Conservation (phyloP, 805 yeast species). For the Sugiyamaella marilandica region DNA sequence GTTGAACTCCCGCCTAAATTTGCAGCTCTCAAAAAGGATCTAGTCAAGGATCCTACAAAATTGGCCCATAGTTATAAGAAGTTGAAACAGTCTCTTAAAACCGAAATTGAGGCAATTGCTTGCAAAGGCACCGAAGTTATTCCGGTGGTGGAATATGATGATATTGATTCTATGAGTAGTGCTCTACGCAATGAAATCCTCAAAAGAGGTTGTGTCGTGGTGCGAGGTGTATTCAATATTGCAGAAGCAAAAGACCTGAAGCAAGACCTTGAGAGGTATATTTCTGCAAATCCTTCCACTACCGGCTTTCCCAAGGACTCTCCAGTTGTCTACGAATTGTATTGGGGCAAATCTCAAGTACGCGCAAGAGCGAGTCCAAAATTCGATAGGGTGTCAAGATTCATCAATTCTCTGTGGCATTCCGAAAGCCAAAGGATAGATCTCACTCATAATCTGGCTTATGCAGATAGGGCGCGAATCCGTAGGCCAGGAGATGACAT, state of each 20-base stretch:
- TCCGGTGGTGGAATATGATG: conserved; percentile 11
- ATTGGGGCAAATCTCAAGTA: conserved; percentile 40
- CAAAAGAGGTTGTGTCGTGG: conserved; percentile 31
- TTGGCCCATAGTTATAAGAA: conserved; percentile 7
- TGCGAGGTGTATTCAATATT: conserved; percentile 32
- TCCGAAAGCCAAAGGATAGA: conserved; percentile 30
- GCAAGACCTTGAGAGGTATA: conserved; percentile 26
- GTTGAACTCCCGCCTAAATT: conserved; percentile 13
- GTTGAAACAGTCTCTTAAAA: conserved; percentile 3
- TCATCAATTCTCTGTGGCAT: conserved; percentile 32
- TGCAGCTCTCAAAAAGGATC: conserved; percentile 10
- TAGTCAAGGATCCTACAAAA: conserved; percentile 3
- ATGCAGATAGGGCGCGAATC: conserved; percentile 42
- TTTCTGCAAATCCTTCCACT: conserved; percentile 28
- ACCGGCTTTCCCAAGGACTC: conserved; percentile 26
- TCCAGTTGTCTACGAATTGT: conserved; percentile 32
- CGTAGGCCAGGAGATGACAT: conserved; percentile 36
- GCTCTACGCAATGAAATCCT: conserved; percentile 7
- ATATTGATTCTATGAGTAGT: background rate
- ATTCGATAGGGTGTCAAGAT: conserved; percentile 28
- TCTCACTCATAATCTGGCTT: conserved; percentile 33
- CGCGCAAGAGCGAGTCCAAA: conserved; percentile 39
- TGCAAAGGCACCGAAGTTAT: conserved; percentile 7
- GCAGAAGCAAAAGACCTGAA: conserved; percentile 27
- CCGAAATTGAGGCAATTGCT: conserved; percentile 9